Conservation (phyloP, 2,329 filamentous ascomycete genomes). For the Cyanodermella asteris region DNA sequence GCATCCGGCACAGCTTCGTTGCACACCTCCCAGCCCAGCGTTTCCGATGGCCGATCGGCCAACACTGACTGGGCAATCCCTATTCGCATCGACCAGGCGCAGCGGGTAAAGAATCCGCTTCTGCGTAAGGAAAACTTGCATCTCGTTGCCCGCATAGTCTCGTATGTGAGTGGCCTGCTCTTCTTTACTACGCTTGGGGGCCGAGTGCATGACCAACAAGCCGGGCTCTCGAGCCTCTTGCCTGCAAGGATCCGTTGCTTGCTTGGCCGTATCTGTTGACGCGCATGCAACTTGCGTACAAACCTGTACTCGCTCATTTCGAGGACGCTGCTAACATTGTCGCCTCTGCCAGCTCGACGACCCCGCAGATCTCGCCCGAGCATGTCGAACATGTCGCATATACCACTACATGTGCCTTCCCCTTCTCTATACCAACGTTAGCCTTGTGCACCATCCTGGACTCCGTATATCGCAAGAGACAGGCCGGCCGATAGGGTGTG, state of each 20-base stretch:
- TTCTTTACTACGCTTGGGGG: background rate
- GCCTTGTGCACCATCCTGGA: constrained; percentile 33
- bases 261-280: constrained; percentile 3
- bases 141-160: constrained; percentile 33
- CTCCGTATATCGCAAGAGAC: constrained; percentile 26
- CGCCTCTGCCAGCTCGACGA: constrained; percentile 28
- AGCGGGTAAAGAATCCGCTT: no score
- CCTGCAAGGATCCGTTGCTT: background rate
- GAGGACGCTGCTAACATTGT: constrained; percentile 5
- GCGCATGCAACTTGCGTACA: background rate
- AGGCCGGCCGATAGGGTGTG: constrained; percentile 32
- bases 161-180: constrained; percentile 21
- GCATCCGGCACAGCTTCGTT: no score
- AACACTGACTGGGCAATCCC: no score
- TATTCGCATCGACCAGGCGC: no score
- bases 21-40: no score
- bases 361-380: constrained; percentile 33
- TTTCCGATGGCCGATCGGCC: no score
- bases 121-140: no score
- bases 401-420: constrained; percentile 44
- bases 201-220: background rate
- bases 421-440: constrained; percentile 34
- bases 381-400: constrained; percentile 37
- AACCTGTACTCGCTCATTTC: constrained; percentile 3
- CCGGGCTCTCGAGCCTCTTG: no score